Evolutionary conservation across 352 stramenopile species (phyloP).

Genomic region (Pythium vanterpoolii): DNA sequence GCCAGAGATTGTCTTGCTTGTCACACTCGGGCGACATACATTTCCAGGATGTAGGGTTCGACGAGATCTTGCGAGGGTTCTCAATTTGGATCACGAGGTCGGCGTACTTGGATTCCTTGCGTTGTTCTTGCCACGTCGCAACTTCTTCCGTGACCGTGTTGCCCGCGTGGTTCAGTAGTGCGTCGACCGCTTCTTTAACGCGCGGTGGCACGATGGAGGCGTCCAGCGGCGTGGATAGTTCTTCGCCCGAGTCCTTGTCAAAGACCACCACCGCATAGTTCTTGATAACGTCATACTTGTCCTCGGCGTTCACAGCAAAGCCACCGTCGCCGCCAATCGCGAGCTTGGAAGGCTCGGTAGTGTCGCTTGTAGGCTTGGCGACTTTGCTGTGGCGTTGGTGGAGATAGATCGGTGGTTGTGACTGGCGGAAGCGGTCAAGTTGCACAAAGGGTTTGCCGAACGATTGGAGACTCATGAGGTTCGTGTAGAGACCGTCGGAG

Average conservation of each 20-base stretch:
- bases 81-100: constrained; percentile 66
- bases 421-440: constrained; percentile 44
- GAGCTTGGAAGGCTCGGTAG: constrained; percentile 82
- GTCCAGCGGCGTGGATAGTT: constrained; percentile 25
- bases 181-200: constrained; percentile 53
- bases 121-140: constrained; percentile 78
- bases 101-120: constrained; percentile 75
- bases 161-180: constrained; percentile 70
- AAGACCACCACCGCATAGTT: constrained; percentile 87
- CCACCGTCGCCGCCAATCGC: constrained; percentile 95
- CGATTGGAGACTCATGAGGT: constrained; percentile 92
- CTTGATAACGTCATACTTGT: constrained; percentile 49
- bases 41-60: constrained; percentile 70
- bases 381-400: constrained; percentile 63
- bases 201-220: constrained; percentile 35
- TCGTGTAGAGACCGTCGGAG: constrained; percentile 83
- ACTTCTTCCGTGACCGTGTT: constrained; percentile 79
- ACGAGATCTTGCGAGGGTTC: constrained; percentile 57
- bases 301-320: constrained; percentile 84
- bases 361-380: constrained; percentile 6
- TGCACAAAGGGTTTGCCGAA: constrained; percentile 76
- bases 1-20: constrained; percentile 98
- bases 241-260: constrained; percentile 29
- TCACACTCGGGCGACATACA: constrained; percentile 93
- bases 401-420: constrained; percentile 57